Conservation (phyloP, 1,139 yeast genomes). For the Suzukiozyma palmioleophila region DNA sequence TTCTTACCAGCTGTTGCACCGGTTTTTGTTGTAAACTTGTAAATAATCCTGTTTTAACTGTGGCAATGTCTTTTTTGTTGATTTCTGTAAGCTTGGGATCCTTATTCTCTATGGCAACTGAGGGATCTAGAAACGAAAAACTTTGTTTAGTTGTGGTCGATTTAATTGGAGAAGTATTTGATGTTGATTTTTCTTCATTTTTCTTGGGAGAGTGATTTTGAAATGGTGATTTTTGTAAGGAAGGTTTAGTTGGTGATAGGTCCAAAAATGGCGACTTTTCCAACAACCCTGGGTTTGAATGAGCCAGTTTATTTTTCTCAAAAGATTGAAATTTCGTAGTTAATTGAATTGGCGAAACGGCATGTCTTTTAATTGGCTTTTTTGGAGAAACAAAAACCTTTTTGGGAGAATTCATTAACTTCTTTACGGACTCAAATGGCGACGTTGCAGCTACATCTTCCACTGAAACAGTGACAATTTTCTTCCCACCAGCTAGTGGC, state of each 20-base stretch:
- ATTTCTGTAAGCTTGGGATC: background rate
- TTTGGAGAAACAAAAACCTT: constrained; percentile 2
- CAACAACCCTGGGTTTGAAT: background rate
- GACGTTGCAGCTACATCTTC: background rate
- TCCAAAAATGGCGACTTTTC: background rate
- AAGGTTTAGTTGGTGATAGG: no score
- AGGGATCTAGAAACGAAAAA: background rate
- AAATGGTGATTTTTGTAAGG: no score
- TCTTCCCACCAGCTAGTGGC: background rate
- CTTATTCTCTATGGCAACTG: background rate
- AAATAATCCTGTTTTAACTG: background rate
- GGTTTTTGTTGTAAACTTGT: background rate
- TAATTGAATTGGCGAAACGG: background rate
- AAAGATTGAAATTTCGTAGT: background rate
- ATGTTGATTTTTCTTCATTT: no score
- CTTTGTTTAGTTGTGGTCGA: no score
- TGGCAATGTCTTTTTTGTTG: constrained; percentile 2
- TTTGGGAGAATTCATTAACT: constrained; percentile 1
- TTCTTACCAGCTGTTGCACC: background rate
- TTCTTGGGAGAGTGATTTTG: no score
- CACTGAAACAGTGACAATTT: background rate
- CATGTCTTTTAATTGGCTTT: background rate
- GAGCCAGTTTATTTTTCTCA: background rate
- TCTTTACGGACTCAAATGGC: constrained; percentile 3
- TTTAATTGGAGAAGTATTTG: no score